Evolutionary conservation across 805 yeast species (phyloP), one percentile per base, ranked within the genome.

Genomic region (Saccharomycopsis fermentans): DNA sequence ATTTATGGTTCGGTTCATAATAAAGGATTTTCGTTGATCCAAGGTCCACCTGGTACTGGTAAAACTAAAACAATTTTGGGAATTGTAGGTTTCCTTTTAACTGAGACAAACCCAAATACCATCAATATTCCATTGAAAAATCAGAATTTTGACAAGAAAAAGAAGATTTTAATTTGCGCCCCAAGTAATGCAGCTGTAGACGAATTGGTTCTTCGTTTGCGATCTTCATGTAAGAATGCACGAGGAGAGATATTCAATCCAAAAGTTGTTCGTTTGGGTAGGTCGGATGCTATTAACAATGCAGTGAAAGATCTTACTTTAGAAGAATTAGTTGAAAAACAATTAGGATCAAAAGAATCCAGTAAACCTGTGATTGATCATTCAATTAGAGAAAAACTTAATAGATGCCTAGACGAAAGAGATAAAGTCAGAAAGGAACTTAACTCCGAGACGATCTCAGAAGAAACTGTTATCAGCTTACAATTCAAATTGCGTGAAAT

Each of bases 11-110:
- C 96, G 0, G 81, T 83, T 34, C 69, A 75, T 26, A 74, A 79
- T 8, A 75, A 76, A 1, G 99, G 99, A 0, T 90, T 94, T 67
- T 84, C 95, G 0, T 75, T 94, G 56, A 91, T 94, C 69, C 99
- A 94, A 72, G 99, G 97, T 59, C 99, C 99, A 0, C 99, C 99
- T 0, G 99, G 99, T 71, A 92, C 98, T 0, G 99, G 99, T 75
- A 94, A 94, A 70, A 95, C 99, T 0, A 95, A 92, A 69, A 94
- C 99, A 0, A 94, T 95, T 72, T 70, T 94, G 52, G 97, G 97
- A 26, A 84, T 92, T 55, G 81, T 92, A 35, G 97, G 97, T 0
- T 82, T 90, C 58, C 81, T 83, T 60, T 69, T 87, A 50, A 78
- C 88, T 1, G 69, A 68, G 4, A 70, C 66, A 32, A 58, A 66